These are phyloP conservation scores for Typha latifolia DNA, from an alignment of 176 grass and related monocot genomes.

Conservation along the genomic window DNA sequence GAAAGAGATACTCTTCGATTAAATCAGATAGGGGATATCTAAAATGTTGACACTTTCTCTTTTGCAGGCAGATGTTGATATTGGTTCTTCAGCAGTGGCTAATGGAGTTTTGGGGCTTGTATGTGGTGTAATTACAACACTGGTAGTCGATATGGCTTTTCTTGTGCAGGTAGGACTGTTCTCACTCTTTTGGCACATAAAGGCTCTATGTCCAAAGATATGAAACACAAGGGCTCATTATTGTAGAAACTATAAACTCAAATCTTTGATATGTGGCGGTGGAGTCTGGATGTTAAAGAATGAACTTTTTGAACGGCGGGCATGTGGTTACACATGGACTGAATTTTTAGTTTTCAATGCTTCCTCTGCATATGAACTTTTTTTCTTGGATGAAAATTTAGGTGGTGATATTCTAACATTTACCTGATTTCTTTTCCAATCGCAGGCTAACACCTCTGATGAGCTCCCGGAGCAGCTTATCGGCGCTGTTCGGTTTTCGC, in stretches of 20 bases:
- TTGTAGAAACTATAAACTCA: neutral
- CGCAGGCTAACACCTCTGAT: constrained; percentile 68
- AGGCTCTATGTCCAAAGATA: neutral
- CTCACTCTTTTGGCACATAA: neutral
- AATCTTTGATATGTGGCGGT: neutral
- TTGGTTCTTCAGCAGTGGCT: constrained; percentile 89
- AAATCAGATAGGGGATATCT: neutral
- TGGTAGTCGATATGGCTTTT: constrained; percentile 95
- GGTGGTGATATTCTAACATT: neutral
- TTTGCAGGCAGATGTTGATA: constrained; percentile 87
- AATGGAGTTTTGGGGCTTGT: constrained; percentile 96
- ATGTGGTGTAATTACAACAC: constrained; percentile 73
- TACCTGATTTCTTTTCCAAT: constrained; percentile 1
- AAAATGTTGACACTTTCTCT: neutral
- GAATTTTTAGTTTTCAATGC: no score
- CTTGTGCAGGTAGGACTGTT: constrained; percentile 76
- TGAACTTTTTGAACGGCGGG: neutral
- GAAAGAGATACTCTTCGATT: neutral
- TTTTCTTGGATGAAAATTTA: neutral
- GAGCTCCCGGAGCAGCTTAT: constrained; percentile 86
- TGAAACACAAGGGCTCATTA: neutral
- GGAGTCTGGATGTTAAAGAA: no score
- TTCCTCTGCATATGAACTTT: neutral
- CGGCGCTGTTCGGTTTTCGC: constrained; percentile 57
- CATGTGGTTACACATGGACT: neutral